Conservation (phyloP, 1,284 basidiomycete species). For the Fomitopsis pinicola region DNA sequence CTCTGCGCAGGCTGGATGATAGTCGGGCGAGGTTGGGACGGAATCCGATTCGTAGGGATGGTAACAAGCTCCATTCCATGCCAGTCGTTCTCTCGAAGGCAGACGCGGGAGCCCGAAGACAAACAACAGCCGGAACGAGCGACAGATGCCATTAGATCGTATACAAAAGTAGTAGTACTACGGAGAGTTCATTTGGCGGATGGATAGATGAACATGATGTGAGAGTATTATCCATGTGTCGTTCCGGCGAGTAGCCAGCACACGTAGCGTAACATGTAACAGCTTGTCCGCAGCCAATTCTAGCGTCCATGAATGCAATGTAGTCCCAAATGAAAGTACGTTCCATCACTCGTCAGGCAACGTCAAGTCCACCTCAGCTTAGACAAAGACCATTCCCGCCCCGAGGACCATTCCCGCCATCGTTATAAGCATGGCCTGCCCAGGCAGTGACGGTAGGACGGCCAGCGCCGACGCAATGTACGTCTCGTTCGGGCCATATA, state of each 20-base stretch:
- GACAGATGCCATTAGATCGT: not conserved
- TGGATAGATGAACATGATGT: not conserved
- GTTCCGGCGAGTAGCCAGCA: conserved; percentile 5
- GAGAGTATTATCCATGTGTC: not conserved
- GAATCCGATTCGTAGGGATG: conserved; percentile 6
- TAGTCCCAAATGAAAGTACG: conserved; percentile 8
- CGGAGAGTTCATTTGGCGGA: not conserved
- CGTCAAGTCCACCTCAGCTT: conserved; percentile 14
- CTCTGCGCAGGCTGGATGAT: not conserved
- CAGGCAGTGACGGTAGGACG: conserved; percentile 21
- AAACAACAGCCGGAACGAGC: not conserved
- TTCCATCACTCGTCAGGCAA: conserved; percentile 1
- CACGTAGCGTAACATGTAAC: conserved; percentile 1
- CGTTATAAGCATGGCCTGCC: conserved; percentile 35
- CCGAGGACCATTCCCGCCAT: conserved; percentile 41
- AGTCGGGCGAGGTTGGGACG: conserved; percentile 6
- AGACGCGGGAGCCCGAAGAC: not conserved
- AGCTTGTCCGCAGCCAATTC: conserved; percentile 15
- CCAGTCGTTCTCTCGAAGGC: not conserved
- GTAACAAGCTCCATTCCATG: conserved; percentile 7
- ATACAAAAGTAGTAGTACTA: not conserved
- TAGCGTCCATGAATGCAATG: conserved; percentile 12
- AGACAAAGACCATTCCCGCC: conserved; percentile 43
- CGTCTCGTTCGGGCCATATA: conserved; percentile 59
- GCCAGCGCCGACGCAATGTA: conserved; percentile 56